These are phyloP conservation scores for Metarhizium rileyi DNA, from an alignment of 2,329 filamentous ascomycete genomes.

Conservation along the genomic window DNA sequence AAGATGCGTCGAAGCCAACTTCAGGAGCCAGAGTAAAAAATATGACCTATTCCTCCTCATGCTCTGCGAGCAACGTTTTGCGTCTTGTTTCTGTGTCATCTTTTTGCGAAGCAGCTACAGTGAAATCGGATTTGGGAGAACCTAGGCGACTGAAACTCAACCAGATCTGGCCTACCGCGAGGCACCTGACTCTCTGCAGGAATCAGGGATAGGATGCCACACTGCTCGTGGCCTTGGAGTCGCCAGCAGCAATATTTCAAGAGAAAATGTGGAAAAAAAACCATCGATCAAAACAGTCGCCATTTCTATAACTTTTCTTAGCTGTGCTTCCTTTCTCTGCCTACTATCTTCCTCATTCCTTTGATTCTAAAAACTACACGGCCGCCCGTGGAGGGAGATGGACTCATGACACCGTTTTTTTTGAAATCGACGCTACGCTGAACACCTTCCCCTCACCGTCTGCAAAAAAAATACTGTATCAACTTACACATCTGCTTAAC, in stretches of 20 bases:
- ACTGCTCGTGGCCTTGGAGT: not conserved
- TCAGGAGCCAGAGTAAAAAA: conserved; percentile 42
- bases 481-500: not conserved
- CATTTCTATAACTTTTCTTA: conserved; percentile 9
- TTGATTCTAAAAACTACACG: conserved; percentile 2
- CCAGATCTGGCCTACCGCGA: conserved; percentile 56
- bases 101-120: conserved; percentile 21
- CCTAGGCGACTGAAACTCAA: conserved; percentile 30
- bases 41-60: conserved; percentile 4
- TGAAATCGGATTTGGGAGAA: conserved; percentile 41
- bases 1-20: conserved; percentile 95
- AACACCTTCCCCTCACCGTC: not conserved
- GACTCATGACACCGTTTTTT: not conserved
- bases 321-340: conserved; percentile 17
- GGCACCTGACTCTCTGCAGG: conserved; percentile 40
- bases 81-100: conserved; percentile 17
- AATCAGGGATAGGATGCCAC: conserved; percentile 27
- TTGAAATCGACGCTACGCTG: not conserved
- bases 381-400: conserved; percentile 1
- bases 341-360: conserved; percentile 6
- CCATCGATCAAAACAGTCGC: conserved; percentile 11
- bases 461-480: not conserved
- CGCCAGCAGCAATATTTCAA: not conserved
- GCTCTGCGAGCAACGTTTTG: conserved; percentile 19
- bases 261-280: not conserved